Evolutionary conservation across 1,284 basidiomycete species (phyloP).

Genomic region (Leccinum ponderosum): DNA sequence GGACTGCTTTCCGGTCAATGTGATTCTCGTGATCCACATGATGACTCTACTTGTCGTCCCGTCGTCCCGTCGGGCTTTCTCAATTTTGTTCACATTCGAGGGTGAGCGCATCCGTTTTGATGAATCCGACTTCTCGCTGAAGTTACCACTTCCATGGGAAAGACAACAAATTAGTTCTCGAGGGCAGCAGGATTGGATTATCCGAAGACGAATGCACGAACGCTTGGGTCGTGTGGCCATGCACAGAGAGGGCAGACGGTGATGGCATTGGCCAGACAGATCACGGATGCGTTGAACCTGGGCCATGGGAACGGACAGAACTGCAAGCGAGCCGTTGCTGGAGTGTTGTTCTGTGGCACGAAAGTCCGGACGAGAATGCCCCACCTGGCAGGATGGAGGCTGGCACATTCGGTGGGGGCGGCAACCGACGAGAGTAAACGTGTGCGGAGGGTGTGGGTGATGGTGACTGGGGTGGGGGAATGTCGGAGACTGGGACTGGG

Average conservation of each 20-base stretch:
- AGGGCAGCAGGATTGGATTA: slow-evolving; percentile 20
- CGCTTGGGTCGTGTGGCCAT: slow-evolving; percentile 11
- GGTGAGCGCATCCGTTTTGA: slow-evolving; percentile 3
- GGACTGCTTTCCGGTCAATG: slow-evolving; percentile 17
- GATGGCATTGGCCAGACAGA: slow-evolving; percentile 9
- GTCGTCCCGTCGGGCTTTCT: slow-evolving; percentile 5
- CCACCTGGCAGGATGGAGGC: slow-evolving; percentile 18
- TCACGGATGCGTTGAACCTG: slow-evolving; percentile 13
- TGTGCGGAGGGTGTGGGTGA: slow-evolving; percentile 28
- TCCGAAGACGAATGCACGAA: slow-evolving; percentile 10
- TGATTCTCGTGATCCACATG: slow-evolving; percentile 3
- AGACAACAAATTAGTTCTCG: slow-evolving; percentile 36
- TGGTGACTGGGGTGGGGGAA: slow-evolving; percentile 32
- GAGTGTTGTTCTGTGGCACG: slow-evolving; percentile 1
- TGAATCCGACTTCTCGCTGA: slow-evolving; percentile 19
- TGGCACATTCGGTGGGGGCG: slow-evolving; percentile 22
- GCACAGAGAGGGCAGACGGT: slow-evolving; percentile 23
- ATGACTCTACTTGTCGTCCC: slow-evolving; percentile 5
- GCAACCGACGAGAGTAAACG: slow-evolving; percentile 21
- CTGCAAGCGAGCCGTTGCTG: slow-evolving; percentile 22
- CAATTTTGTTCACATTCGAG: slow-evolving; percentile 11
- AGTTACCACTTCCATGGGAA: slow-evolving; percentile 22
- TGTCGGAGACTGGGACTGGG: slow-evolving; percentile 34
- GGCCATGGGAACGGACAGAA: slow-evolving; percentile 22
- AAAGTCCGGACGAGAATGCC: slow-evolving; percentile 3